A percentile compares a stretch with the other conserved stretches of the same genome.
Conservation (phyloP, 73 alveolate species). For the Durusdinium trenchii region DNA sequence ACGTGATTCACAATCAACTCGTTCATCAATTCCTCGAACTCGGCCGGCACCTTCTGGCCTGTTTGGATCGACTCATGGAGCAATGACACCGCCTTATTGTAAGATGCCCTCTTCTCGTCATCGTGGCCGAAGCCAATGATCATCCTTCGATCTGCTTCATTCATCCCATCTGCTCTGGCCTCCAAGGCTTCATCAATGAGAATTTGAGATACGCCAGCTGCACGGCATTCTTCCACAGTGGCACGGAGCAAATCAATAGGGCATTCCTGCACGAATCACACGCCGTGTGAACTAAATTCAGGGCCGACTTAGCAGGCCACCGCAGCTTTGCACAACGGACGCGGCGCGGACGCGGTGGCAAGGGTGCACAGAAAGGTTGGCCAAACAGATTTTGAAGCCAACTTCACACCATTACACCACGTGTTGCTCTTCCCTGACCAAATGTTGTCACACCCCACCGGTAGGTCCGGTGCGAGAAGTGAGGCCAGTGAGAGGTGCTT, state of each 20-base stretch:
- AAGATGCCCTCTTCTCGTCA: slow-evolving; percentile 79
- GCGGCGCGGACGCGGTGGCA: no score
- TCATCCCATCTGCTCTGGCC: slow-evolving; percentile 26
- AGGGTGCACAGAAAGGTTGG: no score
- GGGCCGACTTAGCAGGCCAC: no score
- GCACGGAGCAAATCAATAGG: slow-evolving; percentile 81
- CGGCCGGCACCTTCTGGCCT: slow-evolving; percentile 70
- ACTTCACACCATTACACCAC: no score
- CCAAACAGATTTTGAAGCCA: no score
- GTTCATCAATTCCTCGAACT: slow-evolving; percentile 75
- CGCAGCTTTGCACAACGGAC: no score
- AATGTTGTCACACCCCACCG: no score
- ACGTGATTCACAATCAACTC: slow-evolving; percentile 77
- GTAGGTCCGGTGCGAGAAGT: no score
- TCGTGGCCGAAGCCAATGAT: slow-evolving; percentile 62
- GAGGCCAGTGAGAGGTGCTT: no score
- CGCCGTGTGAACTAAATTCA: no score
- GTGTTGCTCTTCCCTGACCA: no score
- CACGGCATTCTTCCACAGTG: slow-evolving; percentile 75
- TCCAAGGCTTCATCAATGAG: slow-evolving; percentile 50
- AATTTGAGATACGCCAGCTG: slow-evolving; percentile 22
- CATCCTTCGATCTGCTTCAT: slow-evolving; percentile 51
- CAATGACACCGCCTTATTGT: slow-evolving; percentile 47
- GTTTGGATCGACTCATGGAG: slow-evolving; percentile 67
- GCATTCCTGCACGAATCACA: slow-evolving; percentile 28